Evolutionary conservation across 148 eudicot genomes (phyloP), one percentile per base, ranked within the genome.

Genomic region (Vaccinium myrtillus): DNA sequence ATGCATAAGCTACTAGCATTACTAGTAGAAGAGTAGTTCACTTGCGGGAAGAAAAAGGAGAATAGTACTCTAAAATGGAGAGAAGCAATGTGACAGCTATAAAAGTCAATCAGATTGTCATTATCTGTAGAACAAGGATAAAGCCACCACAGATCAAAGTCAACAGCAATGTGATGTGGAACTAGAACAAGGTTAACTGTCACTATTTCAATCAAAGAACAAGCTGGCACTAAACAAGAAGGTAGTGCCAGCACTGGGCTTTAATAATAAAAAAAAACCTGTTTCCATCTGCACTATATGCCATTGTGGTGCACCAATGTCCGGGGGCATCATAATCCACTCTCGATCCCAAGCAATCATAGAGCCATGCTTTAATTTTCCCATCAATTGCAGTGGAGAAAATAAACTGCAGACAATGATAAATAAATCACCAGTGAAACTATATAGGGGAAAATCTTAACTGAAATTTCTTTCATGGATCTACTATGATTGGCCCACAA

Each of bases 321-420:
- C 93, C 92, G 65, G 93, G 96, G 79, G 94, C 94, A 87, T 93
- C 92, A 82, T 92, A 91, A 89, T 91, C 93, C 16, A 93, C 92
- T 85, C 97, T 89, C 1, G 93, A 90, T 25, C 94, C 94, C 88
- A 88, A 77, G 65, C 89, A 89, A 84, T 93, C 94, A 90, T 93
- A 93, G 61, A 92, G 89, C 97, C 97, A 92, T 75, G 94, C 97
- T 89, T 92, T 91, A 76, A 93, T 91, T 89, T 93, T 91, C 23
- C 97, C 97, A 86, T 89, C 93, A 84, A 91, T 84, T n/a, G 97
- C 92, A 39, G 94, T 93, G 61, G 97, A 93, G 86, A 93, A 93
- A 39, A 93, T 92, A 77, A 93, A 91, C 97, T 93, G 89, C 82
- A 85, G 51, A 86, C 56, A 71, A 39, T 51, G 61, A 53, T 43